Evolutionary conservation across 163 green algal genomes (phyloP).

Genomic region (Chlamydomonas reinhardtii): DNA sequence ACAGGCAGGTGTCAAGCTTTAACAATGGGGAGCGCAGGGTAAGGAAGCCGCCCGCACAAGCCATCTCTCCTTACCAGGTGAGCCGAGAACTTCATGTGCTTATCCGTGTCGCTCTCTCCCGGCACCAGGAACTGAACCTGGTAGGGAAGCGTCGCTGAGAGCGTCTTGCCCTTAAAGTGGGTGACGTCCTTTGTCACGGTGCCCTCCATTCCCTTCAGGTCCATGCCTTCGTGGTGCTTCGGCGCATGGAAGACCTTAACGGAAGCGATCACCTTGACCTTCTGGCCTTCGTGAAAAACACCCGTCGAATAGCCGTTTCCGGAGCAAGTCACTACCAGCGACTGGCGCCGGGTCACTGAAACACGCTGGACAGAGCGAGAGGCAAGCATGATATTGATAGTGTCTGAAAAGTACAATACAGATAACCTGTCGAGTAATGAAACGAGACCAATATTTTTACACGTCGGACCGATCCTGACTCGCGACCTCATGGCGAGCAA

Average conservation of each 20-base stretch:
- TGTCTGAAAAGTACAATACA: background rate
- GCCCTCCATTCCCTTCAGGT: slow-evolving; percentile 76
- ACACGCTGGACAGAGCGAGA: background rate
- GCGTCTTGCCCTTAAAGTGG: slow-evolving; percentile 71
- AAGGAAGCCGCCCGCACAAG: too few species aligned
- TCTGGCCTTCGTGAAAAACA: slow-evolving; percentile 49
- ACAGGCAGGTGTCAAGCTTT: too few species aligned
- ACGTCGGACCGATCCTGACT: too few species aligned
- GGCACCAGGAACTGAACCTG: slow-evolving; percentile 71
- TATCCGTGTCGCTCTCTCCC: slow-evolving; percentile 29
- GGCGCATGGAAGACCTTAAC: slow-evolving; percentile 76
- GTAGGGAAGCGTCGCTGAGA: slow-evolving; percentile 77
- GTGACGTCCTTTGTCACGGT: slow-evolving; percentile 64
- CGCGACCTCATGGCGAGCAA: too few species aligned
- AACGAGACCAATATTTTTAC: too few species aligned
- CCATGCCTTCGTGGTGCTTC: slow-evolving; percentile 71
- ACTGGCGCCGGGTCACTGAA: background rate
- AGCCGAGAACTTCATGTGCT: slow-evolving; percentile 66
- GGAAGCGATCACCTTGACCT: slow-evolving; percentile 68
- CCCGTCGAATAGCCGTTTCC: slow-evolving; percentile 13
- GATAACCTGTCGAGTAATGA: too few species aligned
- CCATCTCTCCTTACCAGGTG: slow-evolving; percentile 65
- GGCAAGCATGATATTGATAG: slow-evolving; percentile 6
- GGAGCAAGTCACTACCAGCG: slow-evolving; percentile 23
- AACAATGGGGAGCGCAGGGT: too few species aligned